phyloP scores from a whole-genome alignment of 1,284 basidiomycete genomes.

The Marasmius fiardii region DNA sequence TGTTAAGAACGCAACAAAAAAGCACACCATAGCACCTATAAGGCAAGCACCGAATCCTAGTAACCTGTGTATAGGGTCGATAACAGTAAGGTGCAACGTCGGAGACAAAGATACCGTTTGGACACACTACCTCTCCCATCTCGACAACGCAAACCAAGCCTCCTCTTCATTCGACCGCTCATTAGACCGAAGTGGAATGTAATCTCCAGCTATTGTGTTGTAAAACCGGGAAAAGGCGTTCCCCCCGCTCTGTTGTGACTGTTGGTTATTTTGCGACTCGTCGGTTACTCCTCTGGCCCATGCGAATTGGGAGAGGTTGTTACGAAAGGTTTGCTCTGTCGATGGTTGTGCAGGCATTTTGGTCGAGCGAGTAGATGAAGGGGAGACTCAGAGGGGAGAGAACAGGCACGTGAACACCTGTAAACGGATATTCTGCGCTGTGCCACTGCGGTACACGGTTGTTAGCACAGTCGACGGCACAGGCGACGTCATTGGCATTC shows the following conservation, averaged over 20 bases:
- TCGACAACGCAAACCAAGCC: constrained; percentile 89
- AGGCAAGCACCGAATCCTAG: constrained; percentile 93
- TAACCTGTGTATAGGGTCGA: constrained; percentile 46
- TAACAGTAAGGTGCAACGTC: not conserved
- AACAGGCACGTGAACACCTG: no score
- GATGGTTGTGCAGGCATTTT: constrained; percentile 21
- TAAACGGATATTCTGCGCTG: no score
- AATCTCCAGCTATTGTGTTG: constrained; percentile 73
- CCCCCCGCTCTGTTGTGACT: constrained; percentile 26
- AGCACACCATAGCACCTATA: constrained; percentile 89
- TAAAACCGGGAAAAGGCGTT: constrained; percentile 76
- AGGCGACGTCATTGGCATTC: no score
- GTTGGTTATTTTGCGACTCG: constrained; percentile 51
- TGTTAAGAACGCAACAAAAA: constrained; percentile 92
- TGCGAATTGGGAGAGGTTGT: constrained; percentile 77
- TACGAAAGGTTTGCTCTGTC: constrained; percentile 65
- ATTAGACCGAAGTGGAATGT: constrained; percentile 84
- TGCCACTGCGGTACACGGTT: no score
- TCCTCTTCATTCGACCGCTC: constrained; percentile 94
- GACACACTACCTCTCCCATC: constrained; percentile 75
- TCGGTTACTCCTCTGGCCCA: constrained; percentile 79
- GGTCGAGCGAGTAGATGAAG: no score
- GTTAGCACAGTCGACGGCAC: no score
- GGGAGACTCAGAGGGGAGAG: no score
- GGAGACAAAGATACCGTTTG: not conserved